phyloP scores from a whole-genome alignment of 192 early-diverging fungal species.

The Powellomyces hirtus region DNA sequence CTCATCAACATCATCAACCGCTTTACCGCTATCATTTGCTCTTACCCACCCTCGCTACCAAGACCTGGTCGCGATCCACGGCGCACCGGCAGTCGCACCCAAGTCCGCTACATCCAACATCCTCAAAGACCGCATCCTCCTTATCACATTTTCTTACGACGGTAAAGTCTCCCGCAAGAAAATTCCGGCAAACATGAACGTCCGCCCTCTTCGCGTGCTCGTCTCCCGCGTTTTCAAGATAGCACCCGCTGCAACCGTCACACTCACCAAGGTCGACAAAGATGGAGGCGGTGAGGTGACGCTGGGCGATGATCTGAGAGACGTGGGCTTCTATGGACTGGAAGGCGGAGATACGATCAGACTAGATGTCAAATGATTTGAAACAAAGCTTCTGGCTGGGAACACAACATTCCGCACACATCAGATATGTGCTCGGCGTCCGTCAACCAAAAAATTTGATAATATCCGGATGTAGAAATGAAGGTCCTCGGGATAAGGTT shows the following conservation, averaged over 20 bases:
- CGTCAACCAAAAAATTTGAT: too few relatives aligned
- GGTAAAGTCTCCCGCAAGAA: constrained; percentile 19
- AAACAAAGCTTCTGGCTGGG: too few relatives aligned
- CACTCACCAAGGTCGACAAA: not conserved
- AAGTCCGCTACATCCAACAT: constrained; percentile 25
- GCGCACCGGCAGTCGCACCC: constrained; percentile 29
- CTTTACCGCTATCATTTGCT: not conserved
- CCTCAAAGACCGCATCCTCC: constrained; percentile 37
- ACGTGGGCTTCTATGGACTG: constrained; percentile 30
- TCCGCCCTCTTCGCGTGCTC: constrained; percentile 25
- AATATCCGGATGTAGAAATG: too few relatives aligned
- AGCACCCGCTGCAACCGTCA: not conserved
- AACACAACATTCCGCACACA: too few relatives aligned
- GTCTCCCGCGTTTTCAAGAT: constrained; percentile 20
- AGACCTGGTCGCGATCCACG: constrained; percentile 25
- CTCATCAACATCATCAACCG: not conserved
- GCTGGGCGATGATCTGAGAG: constrained; percentile 35
- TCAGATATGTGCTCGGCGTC: too few relatives aligned
- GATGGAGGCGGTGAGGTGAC: not conserved
- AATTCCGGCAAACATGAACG: constrained; percentile 29
- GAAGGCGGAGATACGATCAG: constrained; percentile 19
- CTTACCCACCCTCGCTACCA: constrained; percentile 30
- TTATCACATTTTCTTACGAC: constrained; percentile 7
- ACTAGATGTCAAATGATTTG: constrained; percentile 7
- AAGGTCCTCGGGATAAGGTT: too few relatives aligned